These are phyloP conservation scores for Polyplosphaeria fusca DNA, from an alignment of 495 filamentous ascomycete genomes.

Conservation along the genomic window DNA sequence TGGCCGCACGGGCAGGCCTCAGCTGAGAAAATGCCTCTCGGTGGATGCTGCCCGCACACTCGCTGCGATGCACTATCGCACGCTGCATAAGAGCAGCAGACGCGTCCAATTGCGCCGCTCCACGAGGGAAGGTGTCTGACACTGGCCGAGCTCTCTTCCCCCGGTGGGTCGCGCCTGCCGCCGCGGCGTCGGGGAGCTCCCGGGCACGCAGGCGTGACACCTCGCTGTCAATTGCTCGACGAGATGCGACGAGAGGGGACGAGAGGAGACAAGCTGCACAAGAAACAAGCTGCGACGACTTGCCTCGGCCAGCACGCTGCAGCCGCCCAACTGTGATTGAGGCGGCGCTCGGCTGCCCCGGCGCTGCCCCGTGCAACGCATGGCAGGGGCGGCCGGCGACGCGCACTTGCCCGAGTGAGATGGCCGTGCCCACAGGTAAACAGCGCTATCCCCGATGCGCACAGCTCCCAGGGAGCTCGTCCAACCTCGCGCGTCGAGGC, in stretches of 20 bases:
- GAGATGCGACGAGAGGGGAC: no score
- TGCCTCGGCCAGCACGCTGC: background rate
- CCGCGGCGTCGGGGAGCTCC: background rate
- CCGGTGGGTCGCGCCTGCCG: background rate
- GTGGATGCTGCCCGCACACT: no score
- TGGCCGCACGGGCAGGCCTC: constrained; percentile 14
- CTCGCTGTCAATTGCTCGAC: background rate
- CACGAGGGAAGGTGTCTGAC: constrained; percentile 22
- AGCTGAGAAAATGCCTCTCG: constrained; percentile 31
- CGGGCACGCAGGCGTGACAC: background rate
- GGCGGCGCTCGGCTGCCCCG: background rate
- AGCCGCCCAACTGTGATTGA: background rate
- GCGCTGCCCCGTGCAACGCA: constrained; percentile 1
- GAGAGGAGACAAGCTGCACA: background rate
- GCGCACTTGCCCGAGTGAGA: background rate
- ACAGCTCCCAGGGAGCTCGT: constrained; percentile 6
- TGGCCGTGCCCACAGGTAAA: constrained; percentile 2
- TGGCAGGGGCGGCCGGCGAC: no score
- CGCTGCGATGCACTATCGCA: constrained; percentile 24
- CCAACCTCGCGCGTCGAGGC: background rate
- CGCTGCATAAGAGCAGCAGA: constrained; percentile 12
- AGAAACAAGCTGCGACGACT: background rate
- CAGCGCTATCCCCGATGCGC: constrained; percentile 11
- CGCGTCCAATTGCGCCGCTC: constrained; percentile 27
- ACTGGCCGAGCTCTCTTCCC: background rate